These are phyloP conservation scores for Ganoderma meredithae DNA, from an alignment of 1,284 basidiomycete genomes.

Conservation along the genomic window DNA sequence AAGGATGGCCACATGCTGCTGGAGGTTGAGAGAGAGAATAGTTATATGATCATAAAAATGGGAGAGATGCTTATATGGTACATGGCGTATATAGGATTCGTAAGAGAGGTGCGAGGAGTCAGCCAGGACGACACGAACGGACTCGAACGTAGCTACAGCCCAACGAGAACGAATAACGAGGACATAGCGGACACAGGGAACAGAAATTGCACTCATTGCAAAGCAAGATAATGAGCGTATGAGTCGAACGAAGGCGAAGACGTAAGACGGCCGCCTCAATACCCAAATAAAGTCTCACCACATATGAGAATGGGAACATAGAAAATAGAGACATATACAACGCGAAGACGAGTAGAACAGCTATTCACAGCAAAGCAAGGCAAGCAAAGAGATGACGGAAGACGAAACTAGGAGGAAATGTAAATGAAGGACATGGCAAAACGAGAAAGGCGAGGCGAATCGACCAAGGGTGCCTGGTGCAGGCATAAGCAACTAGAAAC, in stretches of 20 bases:
- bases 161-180: conserved; percentile 4
- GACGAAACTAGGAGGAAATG: background rate
- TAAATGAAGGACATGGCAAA: conserved; percentile 8
- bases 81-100: conserved; percentile 26
- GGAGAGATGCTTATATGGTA: conserved; percentile 21
- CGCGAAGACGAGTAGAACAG: conserved; percentile 10
- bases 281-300: conserved; percentile 1
- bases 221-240: background rate
- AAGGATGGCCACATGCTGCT: background rate
- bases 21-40: conserved; percentile 7
- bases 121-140: conserved; percentile 6
- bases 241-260: background rate
- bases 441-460: conserved; percentile 5
- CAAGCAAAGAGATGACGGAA: conserved; percentile 15
- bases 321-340: conserved; percentile 6
- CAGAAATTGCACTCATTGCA: background rate
- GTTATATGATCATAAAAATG: conserved; percentile 11
- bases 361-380: conserved; percentile 34
- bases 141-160: conserved; percentile 1
- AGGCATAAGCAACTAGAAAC: background rate
- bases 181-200: background rate
- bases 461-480: background rate
- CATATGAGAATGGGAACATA: conserved; percentile 1
- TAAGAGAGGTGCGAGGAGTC: conserved; percentile 8
- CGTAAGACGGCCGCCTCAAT: background rate